Evolutionary conservation across 306 rosid genomes (phyloP).

Genomic region (Castanea crenata): DNA sequence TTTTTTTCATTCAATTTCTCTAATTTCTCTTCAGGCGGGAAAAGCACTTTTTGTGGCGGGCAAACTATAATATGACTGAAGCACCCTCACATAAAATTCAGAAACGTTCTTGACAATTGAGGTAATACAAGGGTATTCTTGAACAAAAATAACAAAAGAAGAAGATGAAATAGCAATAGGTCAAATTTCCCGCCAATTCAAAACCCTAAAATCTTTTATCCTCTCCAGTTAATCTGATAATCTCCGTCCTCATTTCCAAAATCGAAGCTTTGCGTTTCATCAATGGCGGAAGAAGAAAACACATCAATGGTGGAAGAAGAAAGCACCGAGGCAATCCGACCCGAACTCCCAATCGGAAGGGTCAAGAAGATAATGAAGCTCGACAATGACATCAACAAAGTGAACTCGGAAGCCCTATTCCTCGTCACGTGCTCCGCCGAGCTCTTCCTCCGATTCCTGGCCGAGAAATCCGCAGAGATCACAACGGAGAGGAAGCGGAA

Average conservation of each 20-base stretch:
- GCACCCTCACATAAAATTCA: background rate
- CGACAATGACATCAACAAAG: conserved; percentile 59
- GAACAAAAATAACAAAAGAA: background rate
- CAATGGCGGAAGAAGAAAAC: conserved; percentile 45
- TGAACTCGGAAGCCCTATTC: conserved; percentile 71
- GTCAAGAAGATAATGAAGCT: conserved; percentile 82
- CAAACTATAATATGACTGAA: background rate
- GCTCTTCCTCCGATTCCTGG: conserved; percentile 70
- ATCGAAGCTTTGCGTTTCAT: background rate
- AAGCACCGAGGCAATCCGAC: conserved; percentile 15
- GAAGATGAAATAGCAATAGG: too few relatives aligned
- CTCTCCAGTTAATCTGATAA: too few relatives aligned
- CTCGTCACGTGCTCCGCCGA: conserved; percentile 70
- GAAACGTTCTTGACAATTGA: background rate
- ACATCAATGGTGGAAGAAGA: conserved; percentile 43
- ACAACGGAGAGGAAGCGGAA: conserved; percentile 74
- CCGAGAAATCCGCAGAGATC: conserved; percentile 61
- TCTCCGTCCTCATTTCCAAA: background rate
- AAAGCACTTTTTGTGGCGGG: background rate
- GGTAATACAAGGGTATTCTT: background rate
- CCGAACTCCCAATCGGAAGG: conserved; percentile 62
- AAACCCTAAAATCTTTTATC: conserved; percentile 20
- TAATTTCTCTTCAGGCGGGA: conserved; percentile 5
- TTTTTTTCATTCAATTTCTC: background rate
- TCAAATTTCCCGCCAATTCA: conserved; percentile 43